A percentile compares a stretch with the other conserved stretches of the same genome.
These are phyloP conservation scores for Stemphylium beticola DNA, from an alignment of 2,329 filamentous ascomycete genomes.

Conservation along the genomic window DNA sequence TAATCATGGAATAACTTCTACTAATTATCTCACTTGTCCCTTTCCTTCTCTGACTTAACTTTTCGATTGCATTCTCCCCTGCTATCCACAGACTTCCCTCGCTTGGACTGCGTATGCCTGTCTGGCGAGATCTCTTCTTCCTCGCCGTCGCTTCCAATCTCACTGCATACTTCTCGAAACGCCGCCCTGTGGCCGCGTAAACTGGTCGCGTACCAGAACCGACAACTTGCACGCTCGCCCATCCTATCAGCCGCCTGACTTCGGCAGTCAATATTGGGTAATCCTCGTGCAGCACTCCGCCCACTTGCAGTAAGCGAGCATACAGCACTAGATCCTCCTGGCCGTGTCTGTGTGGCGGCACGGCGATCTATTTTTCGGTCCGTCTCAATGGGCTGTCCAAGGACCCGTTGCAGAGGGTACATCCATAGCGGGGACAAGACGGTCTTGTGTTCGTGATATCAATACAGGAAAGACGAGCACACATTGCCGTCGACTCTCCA, in stretches of 20 bases:
- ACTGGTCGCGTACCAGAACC: not conserved
- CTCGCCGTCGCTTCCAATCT: conserved; percentile 3
- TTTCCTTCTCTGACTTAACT: conserved; percentile 22
- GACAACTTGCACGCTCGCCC: not conserved
- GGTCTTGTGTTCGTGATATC: conserved; percentile 4
- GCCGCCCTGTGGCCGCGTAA: not conserved
- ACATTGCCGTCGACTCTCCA: conserved; percentile 18
- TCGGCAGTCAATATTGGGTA: not conserved
- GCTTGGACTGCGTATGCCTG: not conserved
- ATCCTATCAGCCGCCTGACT: not conserved
- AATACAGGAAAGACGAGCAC: conserved; percentile 6
- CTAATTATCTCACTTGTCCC: conserved; percentile 32
- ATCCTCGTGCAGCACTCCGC: conserved; percentile 6
- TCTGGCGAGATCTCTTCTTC: not conserved
- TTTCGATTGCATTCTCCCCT: conserved; percentile 8
- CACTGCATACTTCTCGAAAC: conserved; percentile 2
- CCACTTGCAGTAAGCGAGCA: not conserved
- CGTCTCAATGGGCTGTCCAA: conserved; percentile 3
- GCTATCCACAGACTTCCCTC: conserved; percentile 13
- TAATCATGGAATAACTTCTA: conserved; percentile 38
- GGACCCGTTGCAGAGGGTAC: not conserved
- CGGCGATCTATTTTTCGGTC: conserved; percentile 8
- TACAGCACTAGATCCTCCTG: not conserved
- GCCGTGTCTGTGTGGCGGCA: not conserved
- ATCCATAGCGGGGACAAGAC: conserved; percentile 1